Percentiles rank a stretch among this genome's conserved stretches.
These are phyloP conservation scores for Mortierella sp. DNA, from an alignment of 371 early-diverging fungal genomes.

Conservation along the genomic window DNA sequence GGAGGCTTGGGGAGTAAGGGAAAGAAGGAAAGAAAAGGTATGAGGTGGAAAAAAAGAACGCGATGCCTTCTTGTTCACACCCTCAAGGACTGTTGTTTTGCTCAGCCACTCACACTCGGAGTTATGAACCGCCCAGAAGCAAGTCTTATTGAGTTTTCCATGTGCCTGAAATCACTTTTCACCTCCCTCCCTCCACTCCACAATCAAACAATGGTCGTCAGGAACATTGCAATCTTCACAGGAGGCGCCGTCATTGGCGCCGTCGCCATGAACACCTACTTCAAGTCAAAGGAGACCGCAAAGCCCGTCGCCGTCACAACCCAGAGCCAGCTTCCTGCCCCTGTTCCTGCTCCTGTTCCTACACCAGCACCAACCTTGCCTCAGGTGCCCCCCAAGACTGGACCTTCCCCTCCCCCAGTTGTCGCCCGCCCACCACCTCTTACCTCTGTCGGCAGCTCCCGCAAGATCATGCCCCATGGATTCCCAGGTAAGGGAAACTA, in stretches of 20 bases:
- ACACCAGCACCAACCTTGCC: slow-evolving; percentile 17
- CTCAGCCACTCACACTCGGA: slow-evolving; percentile 10
- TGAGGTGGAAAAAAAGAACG: background rate
- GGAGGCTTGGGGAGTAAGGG: background rate
- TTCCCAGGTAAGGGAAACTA: slow-evolving; percentile 48
- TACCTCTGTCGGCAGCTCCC: slow-evolving; percentile 23
- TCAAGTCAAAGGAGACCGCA: slow-evolving; percentile 39
- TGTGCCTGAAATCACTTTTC: background rate
- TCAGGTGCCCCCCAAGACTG: slow-evolving; percentile 14
- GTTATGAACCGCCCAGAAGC: background rate
- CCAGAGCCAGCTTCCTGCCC: background rate
- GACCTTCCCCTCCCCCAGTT: slow-evolving; percentile 23
- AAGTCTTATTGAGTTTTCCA: too few relatives aligned
- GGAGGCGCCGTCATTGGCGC: slow-evolving; percentile 55
- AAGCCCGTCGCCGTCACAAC: slow-evolving; percentile 19
- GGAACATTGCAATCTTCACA: slow-evolving; percentile 52
- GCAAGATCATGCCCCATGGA: slow-evolving; percentile 54
- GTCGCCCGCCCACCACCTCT: slow-evolving; percentile 25
- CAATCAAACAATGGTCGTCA: slow-evolving; percentile 36
- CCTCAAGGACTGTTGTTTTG: background rate
- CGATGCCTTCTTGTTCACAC: background rate
- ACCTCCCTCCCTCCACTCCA: background rate
- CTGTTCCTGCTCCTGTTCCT: slow-evolving; percentile 16
- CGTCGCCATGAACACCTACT: slow-evolving; percentile 41
- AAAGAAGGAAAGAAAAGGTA: background rate